These are phyloP conservation scores for Acanthamoeba healyi DNA, from an alignment of 208 protist species.

Conservation along the genomic window DNA sequence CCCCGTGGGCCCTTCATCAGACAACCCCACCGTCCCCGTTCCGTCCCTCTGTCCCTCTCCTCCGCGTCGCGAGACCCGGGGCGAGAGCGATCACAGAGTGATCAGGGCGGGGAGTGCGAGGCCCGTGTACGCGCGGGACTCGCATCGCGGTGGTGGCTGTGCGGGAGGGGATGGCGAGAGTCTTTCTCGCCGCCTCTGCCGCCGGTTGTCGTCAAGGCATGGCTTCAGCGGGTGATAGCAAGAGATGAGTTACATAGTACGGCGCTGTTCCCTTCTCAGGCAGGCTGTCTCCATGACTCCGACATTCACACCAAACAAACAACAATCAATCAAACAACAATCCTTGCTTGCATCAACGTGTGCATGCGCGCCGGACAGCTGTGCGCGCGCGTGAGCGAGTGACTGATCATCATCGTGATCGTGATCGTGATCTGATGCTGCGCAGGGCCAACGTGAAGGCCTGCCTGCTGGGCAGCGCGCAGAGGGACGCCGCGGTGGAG, in stretches of 20 bases:
- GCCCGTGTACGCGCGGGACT: too few species aligned
- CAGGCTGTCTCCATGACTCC: constrained; percentile 23
- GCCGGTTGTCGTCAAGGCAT: constrained; percentile 7
- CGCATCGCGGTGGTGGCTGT: not conserved
- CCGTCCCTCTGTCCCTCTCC: not conserved
- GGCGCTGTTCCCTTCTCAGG: constrained; percentile 3
- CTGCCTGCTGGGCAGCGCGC: constrained; percentile 21
- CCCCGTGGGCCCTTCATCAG: not conserved
- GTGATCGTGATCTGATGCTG: not conserved
- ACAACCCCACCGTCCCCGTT: constrained; percentile 5
- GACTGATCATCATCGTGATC: too few species aligned
- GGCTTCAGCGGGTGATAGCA: not conserved
- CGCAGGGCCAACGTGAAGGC: constrained; percentile 45
- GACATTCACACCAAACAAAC: not conserved
- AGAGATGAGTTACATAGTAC: constrained; percentile 26
- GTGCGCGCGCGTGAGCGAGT: too few species aligned
- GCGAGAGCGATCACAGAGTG: not conserved
- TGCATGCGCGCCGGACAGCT: too few species aligned
- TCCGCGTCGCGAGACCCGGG: not conserved
- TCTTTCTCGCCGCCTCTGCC: constrained; percentile 6
- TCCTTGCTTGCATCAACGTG: too few species aligned
- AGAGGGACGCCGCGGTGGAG: not conserved
- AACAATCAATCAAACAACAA: too few species aligned
- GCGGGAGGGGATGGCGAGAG: constrained; percentile 25
- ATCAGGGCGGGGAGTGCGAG: too few species aligned